Percentiles rank a stretch among this genome's conserved stretches.
These are phyloP conservation scores for Prunus fruticosa DNA, from an alignment of 306 rosid genomes.

Conservation along the genomic window DNA sequence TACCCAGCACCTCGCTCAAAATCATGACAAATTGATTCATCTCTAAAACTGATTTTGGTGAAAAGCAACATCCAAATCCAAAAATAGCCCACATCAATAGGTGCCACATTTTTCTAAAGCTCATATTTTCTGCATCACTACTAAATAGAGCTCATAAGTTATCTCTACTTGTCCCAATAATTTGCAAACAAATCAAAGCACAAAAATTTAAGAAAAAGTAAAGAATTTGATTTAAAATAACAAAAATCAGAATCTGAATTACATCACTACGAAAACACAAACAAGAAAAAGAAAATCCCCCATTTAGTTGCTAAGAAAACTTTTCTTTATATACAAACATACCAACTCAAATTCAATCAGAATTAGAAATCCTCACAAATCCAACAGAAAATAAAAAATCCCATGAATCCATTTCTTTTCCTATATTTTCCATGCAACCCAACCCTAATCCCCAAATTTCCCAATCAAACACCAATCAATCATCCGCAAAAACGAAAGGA, in stretches of 20 bases:
- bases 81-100: background rate
- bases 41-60: background rate
- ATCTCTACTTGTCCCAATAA: background rate
- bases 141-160: background rate
- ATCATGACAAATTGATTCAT: background rate
- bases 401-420: background rate
- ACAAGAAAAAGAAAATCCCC: too few relatives aligned
- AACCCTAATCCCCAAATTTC: background rate
- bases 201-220: background rate
- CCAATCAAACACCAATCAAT: background rate
- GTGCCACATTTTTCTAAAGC: background rate
- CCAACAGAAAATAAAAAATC: background rate
- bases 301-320: background rate
- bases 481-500: conserved; percentile 16
- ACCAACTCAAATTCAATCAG: background rate
- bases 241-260: background rate
- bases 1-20: background rate
- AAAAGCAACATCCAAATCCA: background rate
- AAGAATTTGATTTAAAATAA: background rate
- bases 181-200: background rate
- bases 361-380: background rate
- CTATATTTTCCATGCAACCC: background rate
- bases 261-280: background rate
- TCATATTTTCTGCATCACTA: background rate
- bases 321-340: too few relatives aligned